Evolutionary conservation across 108 stramenopile species (phyloP).

Genomic region (Fragilariopsis cylindrus): DNA sequence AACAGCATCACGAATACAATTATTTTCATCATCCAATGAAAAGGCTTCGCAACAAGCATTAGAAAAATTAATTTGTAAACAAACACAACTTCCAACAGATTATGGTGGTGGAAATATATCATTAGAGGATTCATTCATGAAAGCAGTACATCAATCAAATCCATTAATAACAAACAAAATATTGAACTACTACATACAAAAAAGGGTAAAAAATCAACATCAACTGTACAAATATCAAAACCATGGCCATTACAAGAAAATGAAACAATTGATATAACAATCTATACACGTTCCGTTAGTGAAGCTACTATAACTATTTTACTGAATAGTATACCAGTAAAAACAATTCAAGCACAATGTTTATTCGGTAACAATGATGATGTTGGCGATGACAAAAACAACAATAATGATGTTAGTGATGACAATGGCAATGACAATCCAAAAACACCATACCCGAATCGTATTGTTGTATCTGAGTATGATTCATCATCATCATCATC

Average conservation of each 20-base stretch:
- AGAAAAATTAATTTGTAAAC: constrained; percentile 31
- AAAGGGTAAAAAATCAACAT: constrained; percentile 6
- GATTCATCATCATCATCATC: constrained; percentile 3
- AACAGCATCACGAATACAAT: constrained; percentile 44
- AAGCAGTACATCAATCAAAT: constrained; percentile 34
- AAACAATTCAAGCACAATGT: constrained; percentile 6
- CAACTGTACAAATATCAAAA: background rate
- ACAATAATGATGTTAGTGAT: no score
- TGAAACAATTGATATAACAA: constrained; percentile 29
- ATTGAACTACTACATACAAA: constrained; percentile 28
- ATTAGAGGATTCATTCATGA: constrained; percentile 42
- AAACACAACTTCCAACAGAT: constrained; percentile 40
- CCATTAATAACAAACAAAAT: constrained; percentile 20
- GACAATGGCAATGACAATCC: background rate
- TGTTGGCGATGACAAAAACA: no score
- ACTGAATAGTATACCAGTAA: constrained; percentile 5
- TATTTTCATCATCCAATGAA: constrained; percentile 32
- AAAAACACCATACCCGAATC: background rate
- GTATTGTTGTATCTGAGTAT: background rate
- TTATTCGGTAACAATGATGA: background rate
- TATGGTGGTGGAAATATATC: constrained; percentile 47
- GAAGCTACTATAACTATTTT: constrained; percentile 14
- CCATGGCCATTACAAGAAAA: constrained; percentile 8
- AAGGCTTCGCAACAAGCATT: constrained; percentile 31
- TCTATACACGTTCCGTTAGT: constrained; percentile 34